phyloP scores from a whole-genome alignment of 2,329 filamentous ascomycete species.

The Paraconiothyrium brasiliense region DNA sequence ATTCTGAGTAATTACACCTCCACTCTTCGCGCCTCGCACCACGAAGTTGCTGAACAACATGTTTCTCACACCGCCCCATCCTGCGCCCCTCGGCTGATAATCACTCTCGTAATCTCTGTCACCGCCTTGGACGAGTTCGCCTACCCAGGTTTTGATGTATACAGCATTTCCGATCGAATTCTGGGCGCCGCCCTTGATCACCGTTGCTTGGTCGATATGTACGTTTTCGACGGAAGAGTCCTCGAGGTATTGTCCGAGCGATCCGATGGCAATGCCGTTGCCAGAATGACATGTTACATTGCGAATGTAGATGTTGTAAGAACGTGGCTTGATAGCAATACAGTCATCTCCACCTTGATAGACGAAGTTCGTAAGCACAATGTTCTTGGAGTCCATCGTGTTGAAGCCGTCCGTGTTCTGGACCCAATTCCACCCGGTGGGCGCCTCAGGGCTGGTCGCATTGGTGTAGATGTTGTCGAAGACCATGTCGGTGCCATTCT shows the following conservation, averaged over 20 bases:
- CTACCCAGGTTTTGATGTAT: conserved; percentile 68
- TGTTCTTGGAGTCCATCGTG: conserved; percentile 64
- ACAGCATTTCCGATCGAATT: conserved; percentile 48
- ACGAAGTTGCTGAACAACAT: conserved; percentile 63
- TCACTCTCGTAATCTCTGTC: conserved; percentile 60
- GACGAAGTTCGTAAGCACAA: conserved; percentile 60
- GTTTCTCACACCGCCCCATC: conserved; percentile 64
- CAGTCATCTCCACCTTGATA: conserved; percentile 70
- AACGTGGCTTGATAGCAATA: conserved; percentile 69
- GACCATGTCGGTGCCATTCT: conserved; percentile 64
- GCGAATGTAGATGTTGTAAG: conserved; percentile 64
- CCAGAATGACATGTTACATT: conserved; percentile 65
- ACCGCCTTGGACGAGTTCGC: conserved; percentile 51
- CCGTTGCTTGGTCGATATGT: conserved; percentile 56
- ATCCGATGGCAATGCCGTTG: conserved; percentile 63
- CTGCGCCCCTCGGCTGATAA: conserved; percentile 60
- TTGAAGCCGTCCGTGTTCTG: conserved; percentile 68
- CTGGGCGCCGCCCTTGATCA: conserved; percentile 57
- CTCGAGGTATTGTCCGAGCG: conserved; percentile 65
- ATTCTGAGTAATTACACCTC: conserved; percentile 58
- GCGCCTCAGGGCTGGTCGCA: conserved; percentile 60
- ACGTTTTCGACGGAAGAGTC: conserved; percentile 63
- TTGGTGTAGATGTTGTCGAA: conserved; percentile 63
- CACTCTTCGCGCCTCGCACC: conserved; percentile 56
- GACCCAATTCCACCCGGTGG: conserved; percentile 64